Conservation (phyloP, 441 rosid species). For the Cnidoscolus chayamansa region DNA sequence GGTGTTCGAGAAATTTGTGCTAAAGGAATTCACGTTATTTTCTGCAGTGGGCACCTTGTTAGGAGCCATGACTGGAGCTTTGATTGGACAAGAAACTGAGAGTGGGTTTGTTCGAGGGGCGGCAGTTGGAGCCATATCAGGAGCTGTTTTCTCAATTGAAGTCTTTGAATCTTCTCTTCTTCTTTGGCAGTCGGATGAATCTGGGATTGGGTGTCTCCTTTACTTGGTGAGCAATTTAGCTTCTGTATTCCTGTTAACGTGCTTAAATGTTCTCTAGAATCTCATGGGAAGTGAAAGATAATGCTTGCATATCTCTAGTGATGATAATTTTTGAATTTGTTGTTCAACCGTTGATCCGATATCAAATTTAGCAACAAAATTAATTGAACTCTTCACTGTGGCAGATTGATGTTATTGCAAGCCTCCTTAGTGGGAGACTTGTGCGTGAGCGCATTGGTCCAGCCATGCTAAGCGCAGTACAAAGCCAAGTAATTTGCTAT, state of each 20-base stretch:
- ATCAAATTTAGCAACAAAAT: constrained; percentile 5
- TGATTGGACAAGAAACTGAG: constrained; percentile 97
- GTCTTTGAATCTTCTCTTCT: constrained; percentile 89
- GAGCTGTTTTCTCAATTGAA: constrained; percentile 96
- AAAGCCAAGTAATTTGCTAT: constrained; percentile 68
- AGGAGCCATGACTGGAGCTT: constrained; percentile 95
- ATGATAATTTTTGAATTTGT: constrained; percentile 7
- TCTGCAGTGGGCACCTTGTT: constrained; percentile 84
- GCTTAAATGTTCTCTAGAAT: not conserved
- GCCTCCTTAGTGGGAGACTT: constrained; percentile 93
- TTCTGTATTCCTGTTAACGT: not conserved
- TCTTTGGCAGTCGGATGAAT: constrained; percentile 90
- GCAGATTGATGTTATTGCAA: constrained; percentile 89
- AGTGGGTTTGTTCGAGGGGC: constrained; percentile 97
- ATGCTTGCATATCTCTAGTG: not conserved
- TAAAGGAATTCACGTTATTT: constrained; percentile 16
- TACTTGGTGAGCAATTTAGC: constrained; percentile 65
- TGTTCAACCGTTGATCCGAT: not conserved
- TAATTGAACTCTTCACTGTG: not conserved
- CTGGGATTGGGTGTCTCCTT: constrained; percentile 75
- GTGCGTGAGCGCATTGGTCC: constrained; percentile 96
- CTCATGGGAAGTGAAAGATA: not conserved
- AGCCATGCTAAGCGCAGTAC: constrained; percentile 95
- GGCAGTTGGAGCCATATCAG: constrained; percentile 93
- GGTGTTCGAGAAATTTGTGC: constrained; percentile 4